Evolutionary conservation across 2,329 filamentous ascomycete genomes (phyloP).

Genomic region (Aaosphaeria arxii): DNA sequence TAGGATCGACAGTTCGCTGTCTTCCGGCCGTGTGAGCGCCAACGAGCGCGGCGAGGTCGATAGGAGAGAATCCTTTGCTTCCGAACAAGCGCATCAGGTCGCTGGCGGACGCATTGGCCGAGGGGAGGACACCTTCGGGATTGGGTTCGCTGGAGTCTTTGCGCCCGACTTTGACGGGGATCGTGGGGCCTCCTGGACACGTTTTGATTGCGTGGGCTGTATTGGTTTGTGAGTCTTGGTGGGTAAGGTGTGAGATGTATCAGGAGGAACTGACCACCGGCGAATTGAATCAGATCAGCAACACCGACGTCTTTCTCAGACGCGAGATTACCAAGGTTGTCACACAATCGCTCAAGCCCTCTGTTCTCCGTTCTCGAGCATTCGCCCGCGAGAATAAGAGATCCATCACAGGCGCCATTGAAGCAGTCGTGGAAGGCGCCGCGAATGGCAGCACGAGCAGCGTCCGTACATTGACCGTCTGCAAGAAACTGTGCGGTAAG

Average conservation of each 20-base stretch:
- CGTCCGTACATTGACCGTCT: slow-evolving; percentile 34
- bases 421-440: slow-evolving; percentile 36
- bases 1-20: slow-evolving; percentile 23
- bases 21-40: slow-evolving; percentile 36
- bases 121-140: slow-evolving; percentile 21
- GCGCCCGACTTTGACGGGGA: slow-evolving; percentile 32
- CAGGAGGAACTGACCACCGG: slow-evolving; percentile 17
- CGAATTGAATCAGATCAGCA: slow-evolving; percentile 37
- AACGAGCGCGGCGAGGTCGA: slow-evolving; percentile 38
- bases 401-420: slow-evolving; percentile 35
- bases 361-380: slow-evolving; percentile 38
- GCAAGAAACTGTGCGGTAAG: slow-evolving; percentile 31
- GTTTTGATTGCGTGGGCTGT: slow-evolving; percentile 35
- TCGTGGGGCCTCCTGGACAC: slow-evolving; percentile 31
- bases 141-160: slow-evolving; percentile 24
- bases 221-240: not conserved
- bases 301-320: slow-evolving; percentile 36
- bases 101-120: slow-evolving; percentile 7
- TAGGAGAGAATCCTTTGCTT: slow-evolving; percentile 34
- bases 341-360: slow-evolving; percentile 44
- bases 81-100: slow-evolving; percentile 30
- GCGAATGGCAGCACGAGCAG: slow-evolving; percentile 33
- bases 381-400: slow-evolving; percentile 33
- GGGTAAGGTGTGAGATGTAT: not conserved
- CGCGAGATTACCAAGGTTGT: slow-evolving; percentile 39